phyloP scores from a whole-genome alignment of 1,284 basidiomycete genomes.

The Thelephora terrestris region DNA sequence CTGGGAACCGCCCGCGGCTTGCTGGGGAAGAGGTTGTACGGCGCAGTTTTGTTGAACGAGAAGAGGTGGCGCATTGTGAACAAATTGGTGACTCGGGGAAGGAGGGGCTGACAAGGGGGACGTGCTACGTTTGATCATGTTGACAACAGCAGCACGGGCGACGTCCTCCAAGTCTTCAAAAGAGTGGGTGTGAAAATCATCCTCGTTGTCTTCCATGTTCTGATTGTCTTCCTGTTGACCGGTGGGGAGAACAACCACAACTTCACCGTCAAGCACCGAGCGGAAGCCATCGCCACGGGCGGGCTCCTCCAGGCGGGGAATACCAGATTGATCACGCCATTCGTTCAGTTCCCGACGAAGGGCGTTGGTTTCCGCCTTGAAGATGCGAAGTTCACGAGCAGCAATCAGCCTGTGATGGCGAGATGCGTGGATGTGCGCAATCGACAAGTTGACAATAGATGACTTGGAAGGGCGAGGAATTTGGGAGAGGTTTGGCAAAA shows the following conservation, averaged over 20 bases:
- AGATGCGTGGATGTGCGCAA: conserved; percentile 72
- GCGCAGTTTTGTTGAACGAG: background rate
- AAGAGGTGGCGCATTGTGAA: conserved; percentile 16
- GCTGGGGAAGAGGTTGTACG: background rate
- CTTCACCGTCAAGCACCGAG: too few relatives aligned
- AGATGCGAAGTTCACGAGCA: conserved; percentile 61
- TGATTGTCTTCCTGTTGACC: too few relatives aligned
- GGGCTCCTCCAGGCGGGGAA: conserved; percentile 61
- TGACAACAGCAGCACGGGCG: conserved; percentile 9
- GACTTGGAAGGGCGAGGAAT: too few relatives aligned
- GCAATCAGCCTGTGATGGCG: conserved; percentile 73
- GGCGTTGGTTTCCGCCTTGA: conserved; percentile 71
- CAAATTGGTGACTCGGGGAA: conserved; percentile 21
- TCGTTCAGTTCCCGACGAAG: too few relatives aligned
- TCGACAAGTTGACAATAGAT: too few relatives aligned
- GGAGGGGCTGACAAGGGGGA: too few relatives aligned
- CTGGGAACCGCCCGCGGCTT: background rate
- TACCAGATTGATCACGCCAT: conserved; percentile 59
- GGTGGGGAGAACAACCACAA: too few relatives aligned
- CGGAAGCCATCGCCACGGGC: conserved; percentile 56
- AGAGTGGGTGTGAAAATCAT: too few relatives aligned
- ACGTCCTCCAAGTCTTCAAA: conserved; percentile 17
- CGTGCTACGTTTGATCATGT: conserved; percentile 8
- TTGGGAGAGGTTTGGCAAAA: too few relatives aligned
- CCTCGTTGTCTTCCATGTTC: too few relatives aligned